These are phyloP conservation scores for Exserohilum rostratum DNA, from an alignment of 2,329 filamentous ascomycete species.

Conservation along the genomic window DNA sequence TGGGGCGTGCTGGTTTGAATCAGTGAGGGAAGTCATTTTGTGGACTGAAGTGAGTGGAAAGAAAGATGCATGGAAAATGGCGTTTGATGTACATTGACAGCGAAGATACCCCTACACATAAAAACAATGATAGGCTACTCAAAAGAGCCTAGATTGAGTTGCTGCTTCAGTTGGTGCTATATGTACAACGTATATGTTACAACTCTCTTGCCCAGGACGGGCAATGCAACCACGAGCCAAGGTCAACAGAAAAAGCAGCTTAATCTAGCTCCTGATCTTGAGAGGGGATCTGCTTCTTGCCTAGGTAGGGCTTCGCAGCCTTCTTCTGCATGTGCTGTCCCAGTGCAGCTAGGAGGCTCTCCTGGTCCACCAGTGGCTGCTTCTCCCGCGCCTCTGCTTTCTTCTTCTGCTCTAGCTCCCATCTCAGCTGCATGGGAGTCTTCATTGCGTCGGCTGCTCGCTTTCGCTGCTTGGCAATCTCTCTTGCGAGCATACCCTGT, in stretches of 20 bases:
- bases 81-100: slow-evolving; percentile 13
- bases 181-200: slow-evolving; percentile 33
- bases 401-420: slow-evolving; percentile 37
- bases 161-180: slow-evolving; percentile 14
- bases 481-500: slow-evolving; percentile 21
- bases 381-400: slow-evolving; percentile 28
- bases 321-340: slow-evolving; percentile 49
- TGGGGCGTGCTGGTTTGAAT: slow-evolving; percentile 49
- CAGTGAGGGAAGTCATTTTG: neutral
- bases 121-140: neutral
- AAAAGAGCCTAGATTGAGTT: neutral
- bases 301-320: slow-evolving; percentile 18
- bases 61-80: neutral
- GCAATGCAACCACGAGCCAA: neutral
- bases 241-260: neutral
- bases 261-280: slow-evolving; percentile 20
- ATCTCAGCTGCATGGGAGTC: slow-evolving; percentile 43
- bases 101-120: slow-evolving; percentile 17
- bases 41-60: neutral
- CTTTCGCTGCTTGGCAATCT: slow-evolving; percentile 35
- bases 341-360: slow-evolving; percentile 49
- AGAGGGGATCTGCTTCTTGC: slow-evolving; percentile 17
- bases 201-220: slow-evolving; percentile 5
- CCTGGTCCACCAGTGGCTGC: slow-evolving; percentile 35
- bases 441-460: slow-evolving; percentile 36